A percentile compares a stretch with the other conserved stretches of the same genome.
These are phyloP conservation scores for Colletotrichum sp. DNA, from an alignment of 2,329 filamentous ascomycete genomes.

Conservation along the genomic window DNA sequence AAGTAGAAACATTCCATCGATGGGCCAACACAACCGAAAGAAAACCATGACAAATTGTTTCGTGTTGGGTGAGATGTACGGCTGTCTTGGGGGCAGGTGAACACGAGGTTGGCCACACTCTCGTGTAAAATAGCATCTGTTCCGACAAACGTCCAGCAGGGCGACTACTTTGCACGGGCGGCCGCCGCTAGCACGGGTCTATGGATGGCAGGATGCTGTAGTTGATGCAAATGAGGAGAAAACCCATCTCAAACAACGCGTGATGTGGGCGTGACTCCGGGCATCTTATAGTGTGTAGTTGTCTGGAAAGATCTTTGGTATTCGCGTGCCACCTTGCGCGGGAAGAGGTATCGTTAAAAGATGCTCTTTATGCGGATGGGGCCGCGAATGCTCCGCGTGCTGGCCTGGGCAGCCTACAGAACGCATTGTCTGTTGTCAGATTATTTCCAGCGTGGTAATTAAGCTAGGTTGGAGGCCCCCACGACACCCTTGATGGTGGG, in stretches of 20 bases:
- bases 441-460: background rate
- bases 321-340: background rate
- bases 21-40: background rate
- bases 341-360: background rate
- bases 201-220: background rate
- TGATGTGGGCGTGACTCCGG: background rate
- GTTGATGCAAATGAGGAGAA: background rate
- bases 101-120: background rate
- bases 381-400: background rate
- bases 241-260: background rate
- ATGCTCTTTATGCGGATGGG: background rate
- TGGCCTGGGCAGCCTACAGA: background rate
- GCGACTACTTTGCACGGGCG: background rate
- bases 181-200: background rate
- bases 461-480: background rate
- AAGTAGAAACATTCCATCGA: background rate
- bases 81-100: background rate
- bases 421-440: background rate
- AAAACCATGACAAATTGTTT: background rate
- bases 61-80: background rate
- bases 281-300: background rate
- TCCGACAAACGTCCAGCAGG: background rate
- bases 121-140: background rate
- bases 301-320: background rate
- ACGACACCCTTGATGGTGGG: background rate